Conservation (phyloP, 2,329 filamentous ascomycete genomes). For the Botryosphaeria dothidea region DNA sequence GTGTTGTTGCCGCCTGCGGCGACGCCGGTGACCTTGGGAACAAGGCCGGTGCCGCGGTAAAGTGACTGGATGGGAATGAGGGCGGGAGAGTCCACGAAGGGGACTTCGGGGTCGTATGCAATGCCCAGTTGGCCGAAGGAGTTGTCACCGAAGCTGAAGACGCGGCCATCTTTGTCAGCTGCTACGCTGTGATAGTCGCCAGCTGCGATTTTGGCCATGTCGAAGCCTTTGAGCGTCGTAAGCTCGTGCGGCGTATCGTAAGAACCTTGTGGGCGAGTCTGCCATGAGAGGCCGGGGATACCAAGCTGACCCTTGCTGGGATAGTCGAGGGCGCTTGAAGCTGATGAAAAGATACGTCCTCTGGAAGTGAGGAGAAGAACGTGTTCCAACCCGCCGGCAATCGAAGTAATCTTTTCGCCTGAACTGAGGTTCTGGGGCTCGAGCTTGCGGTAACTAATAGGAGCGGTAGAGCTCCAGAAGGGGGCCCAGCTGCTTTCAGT, state of each 20-base stretch:
- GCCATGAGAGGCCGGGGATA: conserved; percentile 78
- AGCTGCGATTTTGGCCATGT: conserved; percentile 73
- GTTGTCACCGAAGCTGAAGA: conserved; percentile 92
- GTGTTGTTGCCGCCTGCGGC: conserved; percentile 85
- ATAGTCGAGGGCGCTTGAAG: conserved; percentile 74
- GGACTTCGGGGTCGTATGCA: conserved; percentile 62
- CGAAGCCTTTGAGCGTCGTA: conserved; percentile 66
- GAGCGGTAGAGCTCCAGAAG: conserved; percentile 64
- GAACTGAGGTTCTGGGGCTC: conserved; percentile 64
- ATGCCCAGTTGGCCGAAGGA: conserved; percentile 88
- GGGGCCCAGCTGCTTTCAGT: conserved; percentile 71
- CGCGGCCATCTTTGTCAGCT: conserved; percentile 71
- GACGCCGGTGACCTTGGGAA: conserved; percentile 71
- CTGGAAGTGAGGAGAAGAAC: conserved; percentile 79
- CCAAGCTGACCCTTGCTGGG: conserved; percentile 86
- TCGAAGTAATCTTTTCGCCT: conserved; percentile 71
- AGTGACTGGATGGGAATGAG: conserved; percentile 70
- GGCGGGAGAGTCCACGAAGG: conserved; percentile 68
- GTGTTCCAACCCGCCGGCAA: conserved; percentile 82
- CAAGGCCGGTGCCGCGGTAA: conserved; percentile 66
- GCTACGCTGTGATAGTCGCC: conserved; percentile 86
- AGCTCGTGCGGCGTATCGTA: conserved; percentile 86
- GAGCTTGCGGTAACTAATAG: conserved; percentile 71
- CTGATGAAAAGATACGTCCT: conserved; percentile 87
- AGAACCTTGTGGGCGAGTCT: conserved; percentile 71